Conservation (phyloP, 352 stramenopile genomes). For the Phytophthora macrochlamydospora region DNA sequence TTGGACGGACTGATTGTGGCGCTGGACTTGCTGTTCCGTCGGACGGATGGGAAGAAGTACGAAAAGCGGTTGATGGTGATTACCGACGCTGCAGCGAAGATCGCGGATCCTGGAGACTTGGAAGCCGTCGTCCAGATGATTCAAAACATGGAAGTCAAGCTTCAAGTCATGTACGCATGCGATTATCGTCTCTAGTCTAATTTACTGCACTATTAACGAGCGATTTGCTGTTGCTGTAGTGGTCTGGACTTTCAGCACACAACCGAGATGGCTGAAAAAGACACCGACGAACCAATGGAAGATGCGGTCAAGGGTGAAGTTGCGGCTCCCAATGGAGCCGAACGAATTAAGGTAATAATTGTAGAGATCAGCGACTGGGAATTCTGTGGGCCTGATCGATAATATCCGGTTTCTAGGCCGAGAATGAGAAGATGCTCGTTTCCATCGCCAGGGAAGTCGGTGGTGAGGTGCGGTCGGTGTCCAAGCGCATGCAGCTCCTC, state of each 20-base stretch:
- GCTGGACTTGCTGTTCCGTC: constrained; percentile 78
- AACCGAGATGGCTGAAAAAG: constrained; percentile 31
- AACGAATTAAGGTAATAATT: constrained; percentile 28
- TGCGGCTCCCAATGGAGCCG: constrained; percentile 7
- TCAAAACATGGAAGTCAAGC: constrained; percentile 75
- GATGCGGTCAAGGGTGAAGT: constrained; percentile 39
- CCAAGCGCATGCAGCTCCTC: constrained; percentile 75
- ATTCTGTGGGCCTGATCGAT: neutral
- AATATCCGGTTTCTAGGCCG: constrained; percentile 23
- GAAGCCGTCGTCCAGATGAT: constrained; percentile 80
- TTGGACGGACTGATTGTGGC: constrained; percentile 83
- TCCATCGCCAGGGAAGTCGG: constrained; percentile 74
- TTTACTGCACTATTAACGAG: constrained; percentile 2
- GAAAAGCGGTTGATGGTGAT: constrained; percentile 78
- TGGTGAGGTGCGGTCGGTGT: constrained; percentile 71
- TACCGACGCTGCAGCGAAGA: constrained; percentile 68
- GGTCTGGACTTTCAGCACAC: constrained; percentile 73
- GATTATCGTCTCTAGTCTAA: neutral
- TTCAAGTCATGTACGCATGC: constrained; percentile 75
- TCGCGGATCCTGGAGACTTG: constrained; percentile 66
- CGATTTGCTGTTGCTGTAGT: constrained; percentile 10
- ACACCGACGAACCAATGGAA: constrained; percentile 20
- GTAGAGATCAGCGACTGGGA: neutral
- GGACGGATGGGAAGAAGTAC: constrained; percentile 81
- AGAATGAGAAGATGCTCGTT: constrained; percentile 89